Conservation (phyloP, 192 early-diverging fungal genomes). For the Cetraspora pellucida region DNA sequence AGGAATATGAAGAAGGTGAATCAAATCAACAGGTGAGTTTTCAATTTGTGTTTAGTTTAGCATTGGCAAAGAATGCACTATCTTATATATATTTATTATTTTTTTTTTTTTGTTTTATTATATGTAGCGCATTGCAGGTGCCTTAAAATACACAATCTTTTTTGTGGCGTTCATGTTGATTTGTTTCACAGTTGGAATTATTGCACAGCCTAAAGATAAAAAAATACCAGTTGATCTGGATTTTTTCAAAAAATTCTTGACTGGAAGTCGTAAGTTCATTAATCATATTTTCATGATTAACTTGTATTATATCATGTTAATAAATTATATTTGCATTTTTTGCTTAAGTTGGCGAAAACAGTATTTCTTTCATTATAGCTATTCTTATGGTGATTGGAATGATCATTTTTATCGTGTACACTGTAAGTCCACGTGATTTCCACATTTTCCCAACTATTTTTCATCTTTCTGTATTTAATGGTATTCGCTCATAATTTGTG, state of each 20-base stretch:
- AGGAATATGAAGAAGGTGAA: constrained; percentile 55
- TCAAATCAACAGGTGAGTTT: constrained; percentile 15
- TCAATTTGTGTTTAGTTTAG: too few relatives aligned
- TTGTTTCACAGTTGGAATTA: constrained; percentile 53
- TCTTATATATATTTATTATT: background rate
- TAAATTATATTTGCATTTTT: background rate
- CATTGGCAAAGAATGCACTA: background rate
- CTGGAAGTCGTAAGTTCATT: constrained; percentile 48
- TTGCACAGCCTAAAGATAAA: constrained; percentile 44
- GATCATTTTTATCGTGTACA: constrained; percentile 57
- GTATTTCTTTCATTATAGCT: constrained; percentile 50
- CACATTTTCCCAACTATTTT: background rate
- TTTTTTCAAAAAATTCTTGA: constrained; percentile 54
- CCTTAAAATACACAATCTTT: constrained; percentile 60
- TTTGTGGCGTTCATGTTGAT: constrained; percentile 52
- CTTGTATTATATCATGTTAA: background rate
- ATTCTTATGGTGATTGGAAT: constrained; percentile 54
- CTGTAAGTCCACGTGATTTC: constrained; percentile 40
- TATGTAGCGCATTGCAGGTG: constrained; percentile 41
- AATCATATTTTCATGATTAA: background rate
- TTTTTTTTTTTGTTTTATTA: background rate
- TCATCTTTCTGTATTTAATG: background rate
- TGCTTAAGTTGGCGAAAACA: background rate
- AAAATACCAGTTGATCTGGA: constrained; percentile 48
- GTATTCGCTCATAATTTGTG: background rate